These are phyloP conservation scores for Endocladia muricata DNA, from an alignment of 31 red algal species.

Conservation along the genomic window DNA sequence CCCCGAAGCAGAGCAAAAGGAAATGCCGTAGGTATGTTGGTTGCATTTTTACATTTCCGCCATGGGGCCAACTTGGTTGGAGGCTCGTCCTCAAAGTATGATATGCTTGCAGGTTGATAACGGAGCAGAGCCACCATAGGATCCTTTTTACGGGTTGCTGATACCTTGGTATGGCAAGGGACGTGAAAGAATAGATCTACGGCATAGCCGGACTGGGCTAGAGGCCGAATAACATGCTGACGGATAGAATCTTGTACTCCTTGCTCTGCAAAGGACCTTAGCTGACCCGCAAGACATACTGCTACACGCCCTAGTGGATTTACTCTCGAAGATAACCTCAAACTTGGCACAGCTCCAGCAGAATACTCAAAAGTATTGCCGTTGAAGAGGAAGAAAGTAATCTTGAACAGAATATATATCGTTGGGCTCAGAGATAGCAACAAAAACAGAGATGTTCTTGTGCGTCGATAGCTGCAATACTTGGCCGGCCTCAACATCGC, in stretches of 20 bases:
- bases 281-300: background rate
- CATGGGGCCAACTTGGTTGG: background rate
- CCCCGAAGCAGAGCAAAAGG: constrained; percentile 18
- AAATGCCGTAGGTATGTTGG: background rate
- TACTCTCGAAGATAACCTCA: too few species aligned
- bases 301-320: too few species aligned
- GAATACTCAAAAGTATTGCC: too few species aligned
- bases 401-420: too few species aligned
- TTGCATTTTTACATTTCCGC: background rate
- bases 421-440: too few species aligned
- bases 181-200: background rate
- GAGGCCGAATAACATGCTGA: background rate
- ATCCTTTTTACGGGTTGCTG: background rate
- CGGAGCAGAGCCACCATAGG: background rate
- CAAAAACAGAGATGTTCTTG: too few species aligned
- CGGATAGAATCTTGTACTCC: background rate
- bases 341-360: too few species aligned
- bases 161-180: background rate
- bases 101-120: background rate
- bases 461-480: too few species aligned
- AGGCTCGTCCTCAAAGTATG: background rate
- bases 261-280: background rate
- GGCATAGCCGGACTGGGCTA: background rate
- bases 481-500: too few species aligned
- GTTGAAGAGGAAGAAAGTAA: too few species aligned